Base-by-base conservation (phyloP, 345 rosid genomes). In the Citrus mangshanensis region DNA sequence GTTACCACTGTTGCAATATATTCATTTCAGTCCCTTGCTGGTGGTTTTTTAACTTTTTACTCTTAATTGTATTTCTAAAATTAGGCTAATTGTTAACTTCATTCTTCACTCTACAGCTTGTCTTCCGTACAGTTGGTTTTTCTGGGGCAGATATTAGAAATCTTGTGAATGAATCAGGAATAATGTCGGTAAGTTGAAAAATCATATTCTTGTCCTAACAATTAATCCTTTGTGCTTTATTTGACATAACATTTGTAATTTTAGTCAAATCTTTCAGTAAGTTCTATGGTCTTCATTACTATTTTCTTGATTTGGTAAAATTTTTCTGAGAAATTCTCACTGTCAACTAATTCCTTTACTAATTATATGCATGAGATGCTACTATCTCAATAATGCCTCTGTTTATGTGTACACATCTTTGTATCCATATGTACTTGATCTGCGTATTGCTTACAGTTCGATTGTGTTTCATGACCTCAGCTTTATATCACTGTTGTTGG, bases 161-260 rank as follows among this genome's bases (percentile, higher is more conserved):
- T 89, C 98, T 92, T 80, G 99, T 95, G 69, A 93, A 95, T 78
- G 98, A 95, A 88, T 93, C 99, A 63, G 99, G 96, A 75, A 93
- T 95, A 66, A 95, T 93, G 99, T 89, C 99, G 71, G 99, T 95
- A 90, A 85, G 98, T 90, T 51, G 30, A 24, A 65, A n/a, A 32
- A 58, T 68, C 59, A 61, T 56, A 30, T 35, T 62, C 46, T 72
- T 74, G 1, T 59, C 62, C 16, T 22, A 13, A 7, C 5, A 25
- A 34, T 13, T 0, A 4, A 12, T 18, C 16, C 56, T 30, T 25
- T 65, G 68, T 37, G 24, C 68, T 72, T 58, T 35, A 28, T 28
- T n/a, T 30, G 46, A 61, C 4, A 3, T 21, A 35, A n/a, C 49
- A 10, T 35, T 14, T 34, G 24, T 34, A 4, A 14, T n/a, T 22